Evolutionary conservation across 495 filamentous ascomycete genomes (phyloP), one percentile per base, ranked within the genome.

Genomic region (Penicillium parvum): DNA sequence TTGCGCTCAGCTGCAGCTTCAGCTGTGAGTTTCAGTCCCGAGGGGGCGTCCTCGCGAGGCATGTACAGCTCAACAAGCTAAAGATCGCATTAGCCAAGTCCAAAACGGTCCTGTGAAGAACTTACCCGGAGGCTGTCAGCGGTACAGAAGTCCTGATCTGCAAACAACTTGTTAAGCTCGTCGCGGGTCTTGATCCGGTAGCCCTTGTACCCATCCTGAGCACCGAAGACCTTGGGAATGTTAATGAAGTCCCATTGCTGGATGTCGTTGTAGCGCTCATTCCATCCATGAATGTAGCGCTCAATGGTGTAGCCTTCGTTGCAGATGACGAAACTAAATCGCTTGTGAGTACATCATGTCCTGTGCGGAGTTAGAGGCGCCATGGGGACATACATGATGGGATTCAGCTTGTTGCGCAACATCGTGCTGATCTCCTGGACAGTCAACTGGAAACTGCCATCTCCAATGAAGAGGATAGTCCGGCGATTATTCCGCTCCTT

Each of bases 1-100:
- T 86, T 85, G 3, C 75, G 74, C 58, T 78, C 74, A 4, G 88
- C 85, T 19, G 86, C 83, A 34, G 83, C 72, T 49, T 75, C 63
- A 1, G 81, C 79, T 10, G 79, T 79, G 33, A 76, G 55, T 55
- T 82, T 83, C 63, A 96, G 57, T 14, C 76, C 81, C 33, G 72
- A 60, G 0, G 89, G 90, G 17, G 87, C 73, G 63, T 95, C 90
- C 40, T 89, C 76, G 62, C 80, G 83, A 12, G 82, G 81, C 79
- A 95, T 90, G 57, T 88, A 88, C 36, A 95, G 40, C 67, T 96
- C 90, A 18, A 95, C 90, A 62, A 96, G 75, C 69, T 91, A 63
- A 37, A 73, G 32, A 26, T 51, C 17, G 59, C 53, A 19, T 70
- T 58, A 60, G 54, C 25, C 7, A 3, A 8, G 14, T 25, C 21